Base-by-base conservation (phyloP, 805 yeast species). In the Wickerhamiella dianesei region DNA sequence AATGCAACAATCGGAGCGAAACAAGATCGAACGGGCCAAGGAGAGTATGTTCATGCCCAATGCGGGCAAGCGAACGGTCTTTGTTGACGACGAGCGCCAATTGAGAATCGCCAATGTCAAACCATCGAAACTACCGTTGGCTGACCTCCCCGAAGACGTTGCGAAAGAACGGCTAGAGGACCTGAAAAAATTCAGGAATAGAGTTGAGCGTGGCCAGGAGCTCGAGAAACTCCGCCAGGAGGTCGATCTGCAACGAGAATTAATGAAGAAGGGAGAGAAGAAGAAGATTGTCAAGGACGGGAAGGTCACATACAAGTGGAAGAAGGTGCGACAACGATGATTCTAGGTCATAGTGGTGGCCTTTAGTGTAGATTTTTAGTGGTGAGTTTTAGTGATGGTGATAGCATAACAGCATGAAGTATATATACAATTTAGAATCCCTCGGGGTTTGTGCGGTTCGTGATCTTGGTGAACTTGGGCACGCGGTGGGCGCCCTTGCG, bases 401-500 rank as follows among this genome's bases (percentile, higher is more conserved):
- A 12, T 6, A 25, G 6, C 9, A 25, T 6, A 25, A 25, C 12
- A 25, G 12, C 32, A 25, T 25, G 12, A 25, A 6, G 6, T 25
- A 25, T 25, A 25, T 25, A 25, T 12, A 25, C 32, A 25, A 12
- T 25, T 44, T 68, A 83, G 62, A 74, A 80, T 60, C 79, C 73
- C 50, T 72, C 72, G 41, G 96, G 96, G 59, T 83, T 82, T 49
- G 74, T 77, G 69, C 96, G 79, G 64, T 80, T 73, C 6, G 94
- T 76, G 52, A 77, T 62, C 68, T 80, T 86, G 46, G 96, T 87
- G 94, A 95, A 87, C 61, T 87, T 84, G 18, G 96, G 95, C 54
- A 62, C 63, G 32, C 64, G 54, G 49, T 89, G 97, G 21, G 84
- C 77, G 53, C 88, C 79, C 67, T 87, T 89, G 69, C 97, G 77